Base-by-base conservation (phyloP, 257 asterid species). In the Misopates orontium region DNA sequence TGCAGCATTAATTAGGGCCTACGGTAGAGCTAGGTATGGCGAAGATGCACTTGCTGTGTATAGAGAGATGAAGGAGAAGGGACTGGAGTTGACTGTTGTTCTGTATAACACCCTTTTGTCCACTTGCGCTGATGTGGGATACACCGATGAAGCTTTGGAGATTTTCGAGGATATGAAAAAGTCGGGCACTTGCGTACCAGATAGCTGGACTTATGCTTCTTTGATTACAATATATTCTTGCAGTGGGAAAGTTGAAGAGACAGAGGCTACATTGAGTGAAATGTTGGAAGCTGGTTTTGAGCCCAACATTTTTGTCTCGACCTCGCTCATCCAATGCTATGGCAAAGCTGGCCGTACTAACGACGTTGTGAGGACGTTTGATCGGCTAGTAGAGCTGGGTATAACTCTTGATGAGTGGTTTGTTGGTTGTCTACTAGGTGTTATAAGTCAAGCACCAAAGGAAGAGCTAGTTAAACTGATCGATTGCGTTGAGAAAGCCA, bases 281-380 rank as follows among this genome's bases (percentile, higher is more conserved):
- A 88, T 94, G 97, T 36, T 76, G 83, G 92, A 84, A 72, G 90
- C 90, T 5, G 96, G 96, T 16, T 82, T 78, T 68, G 91, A 82
- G 76, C 87, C 96, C 39, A 88, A 83, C 78, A 77, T 94, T 57
- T 82, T 79, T 61, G 84, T 88, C 51, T 58, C 84, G 52, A 94
- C 99, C 54, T 94, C 99, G 5, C 76, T 94, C 47, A 78, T 94
- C 72, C 99, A 88, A 76, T 88, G 97, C 74, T 90, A 90, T 32
- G 99, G 97, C 12, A 94, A 88, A 76, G 87, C 93, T 41, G 84
- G 87, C 44, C 90, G 88, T 50, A 62, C 66, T 4, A 95, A 87
- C 77, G 97, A 87, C 71, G 96, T 90, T 10, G 90, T 87, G 47
- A 83, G 77, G 77, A 88, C 91, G 15, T 88, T 90, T 66, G 75